Evolutionary conservation across 768 basidiomycete species (phyloP).

Genomic region (Amanita exitialis): DNA sequence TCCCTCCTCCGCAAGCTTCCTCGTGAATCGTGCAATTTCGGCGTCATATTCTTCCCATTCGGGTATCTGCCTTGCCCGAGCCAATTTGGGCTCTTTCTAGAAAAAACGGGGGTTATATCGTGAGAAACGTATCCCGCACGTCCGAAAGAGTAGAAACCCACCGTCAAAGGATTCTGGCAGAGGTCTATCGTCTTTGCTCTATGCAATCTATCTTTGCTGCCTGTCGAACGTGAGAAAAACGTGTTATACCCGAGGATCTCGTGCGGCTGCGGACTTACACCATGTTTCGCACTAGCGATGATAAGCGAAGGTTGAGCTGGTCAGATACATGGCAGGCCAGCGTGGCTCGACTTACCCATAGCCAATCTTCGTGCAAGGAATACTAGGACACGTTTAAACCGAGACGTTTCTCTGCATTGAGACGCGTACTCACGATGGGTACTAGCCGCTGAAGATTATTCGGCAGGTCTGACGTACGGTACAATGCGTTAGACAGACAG

Average conservation of each 20-base stretch:
- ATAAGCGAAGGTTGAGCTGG: not conserved
- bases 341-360: slow-evolving; percentile 58
- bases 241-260: not conserved
- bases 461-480: slow-evolving; percentile 62
- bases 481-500: not conserved
- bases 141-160: slow-evolving; percentile 22
- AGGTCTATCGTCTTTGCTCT: slow-evolving; percentile 89
- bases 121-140: not conserved
- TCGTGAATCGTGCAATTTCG: slow-evolving; percentile 81
- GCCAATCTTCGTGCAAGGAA: slow-evolving; percentile 87
- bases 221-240: slow-evolving; percentile 21
- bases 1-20: slow-evolving; percentile 59
- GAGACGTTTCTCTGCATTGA: not conserved
- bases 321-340: not conserved
- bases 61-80: slow-evolving; percentile 88
- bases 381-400: slow-evolving; percentile 33
- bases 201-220: slow-evolving; percentile 74
- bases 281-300: slow-evolving; percentile 85
- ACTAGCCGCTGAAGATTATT: slow-evolving; percentile 91
- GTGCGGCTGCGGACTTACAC: slow-evolving; percentile 49
- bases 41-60: slow-evolving; percentile 95
- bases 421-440: slow-evolving; percentile 64
- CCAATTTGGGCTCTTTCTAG: slow-evolving; percentile 95
- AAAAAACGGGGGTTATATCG: not conserved
- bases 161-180: slow-evolving; percentile 93